Evolutionary conservation across 345 rosid genomes (phyloP), one percentile per base, ranked within the genome.

Genomic region (Reutealis trisperma): DNA sequence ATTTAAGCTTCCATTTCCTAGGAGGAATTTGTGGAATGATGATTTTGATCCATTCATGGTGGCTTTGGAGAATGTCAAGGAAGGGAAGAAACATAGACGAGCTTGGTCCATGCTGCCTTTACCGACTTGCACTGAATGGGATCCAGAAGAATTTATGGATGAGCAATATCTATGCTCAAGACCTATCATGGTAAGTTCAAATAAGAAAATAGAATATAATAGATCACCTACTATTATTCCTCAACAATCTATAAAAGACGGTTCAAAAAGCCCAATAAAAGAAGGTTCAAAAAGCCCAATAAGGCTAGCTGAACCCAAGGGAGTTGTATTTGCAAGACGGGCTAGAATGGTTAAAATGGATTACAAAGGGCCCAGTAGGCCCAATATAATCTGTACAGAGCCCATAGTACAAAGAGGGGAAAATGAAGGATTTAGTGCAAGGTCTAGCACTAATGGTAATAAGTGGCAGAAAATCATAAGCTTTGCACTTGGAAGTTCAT

Each of bases 41-140:
- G 85, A 85, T 60, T 89, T 84, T 61, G 92, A 90, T 82, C 94
- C 94, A 0, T 90, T 89, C 87, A 70, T 62, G 80, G 87, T 22
- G 30, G 92, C 92, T 14, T 58, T 83, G 73, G 83, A 89, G 82
- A 89, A 60, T 27, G 87, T 89, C 52, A 83, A 77, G 83, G 81
- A 67, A 66, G 86, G 78, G 19, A 61, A 42, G 21, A 67, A 59
- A 25, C 83, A 78, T 47, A 81, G 86, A 55, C 79, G 85, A 61
- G 64, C 83, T 2, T 60, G 32, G 67, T 86, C 90, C 16, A 69
- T 86, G 86, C 78, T 87, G 18, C 86, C 84, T 0, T 32, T 79
- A 25, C 51, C 75, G 47, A 73, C 71, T 44, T 24, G 13, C 13
- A 71, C 77, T 22, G 67, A 62, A 11, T 61, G 27, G 2, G 37